Percentiles rank a stretch among this genome's conserved stretches.
Evolutionary conservation across 1,284 basidiomycete genomes (phyloP).

Genomic region (Trametes versicolor): DNA sequence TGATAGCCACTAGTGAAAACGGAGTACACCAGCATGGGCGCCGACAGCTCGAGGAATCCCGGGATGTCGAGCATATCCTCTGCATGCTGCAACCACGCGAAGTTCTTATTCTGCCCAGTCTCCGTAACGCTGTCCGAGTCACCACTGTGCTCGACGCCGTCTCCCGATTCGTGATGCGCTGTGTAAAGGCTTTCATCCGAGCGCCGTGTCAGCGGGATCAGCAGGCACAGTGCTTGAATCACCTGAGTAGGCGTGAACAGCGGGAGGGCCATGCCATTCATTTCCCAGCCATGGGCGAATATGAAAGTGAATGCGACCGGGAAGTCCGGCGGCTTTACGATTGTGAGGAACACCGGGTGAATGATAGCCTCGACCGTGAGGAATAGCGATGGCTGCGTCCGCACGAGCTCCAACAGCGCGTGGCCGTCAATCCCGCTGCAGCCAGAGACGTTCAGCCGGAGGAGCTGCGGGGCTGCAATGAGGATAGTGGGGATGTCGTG

Average conservation of each 20-base stretch:
- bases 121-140: no score
- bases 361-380: neutral
- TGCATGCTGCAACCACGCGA: no score
- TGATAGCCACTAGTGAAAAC: neutral
- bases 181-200: no score
- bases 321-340: neutral
- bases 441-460: neutral
- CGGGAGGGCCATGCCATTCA: neutral
- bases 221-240: neutral
- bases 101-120: no score
- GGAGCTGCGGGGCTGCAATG: neutral
- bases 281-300: neutral
- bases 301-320: no score
- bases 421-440: neutral
- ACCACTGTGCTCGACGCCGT: no score
- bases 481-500: neutral
- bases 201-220: neutral
- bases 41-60: no score
- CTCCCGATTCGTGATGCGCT: no score
- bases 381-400: neutral
- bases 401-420: neutral
- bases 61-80: no score
- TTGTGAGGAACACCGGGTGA: neutral
- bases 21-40: neutral
- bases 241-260: neutral